Conservation (phyloP, 2,329 filamentous ascomycete species). For the Arthrocladium fulminans region DNA sequence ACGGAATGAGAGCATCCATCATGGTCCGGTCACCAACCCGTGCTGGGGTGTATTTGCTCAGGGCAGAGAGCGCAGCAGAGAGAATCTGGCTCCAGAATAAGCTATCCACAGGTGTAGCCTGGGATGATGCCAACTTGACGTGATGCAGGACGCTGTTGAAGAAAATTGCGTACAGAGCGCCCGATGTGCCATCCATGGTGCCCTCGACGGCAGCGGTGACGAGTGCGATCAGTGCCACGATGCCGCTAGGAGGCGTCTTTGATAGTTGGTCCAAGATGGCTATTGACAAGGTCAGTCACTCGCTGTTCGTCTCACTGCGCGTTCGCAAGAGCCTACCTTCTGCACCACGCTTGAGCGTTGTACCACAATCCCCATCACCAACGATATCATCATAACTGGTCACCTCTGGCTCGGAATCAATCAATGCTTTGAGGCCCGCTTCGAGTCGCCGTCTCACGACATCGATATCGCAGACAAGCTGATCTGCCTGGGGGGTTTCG, state of each 20-base stretch:
- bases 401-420: conserved; percentile 51
- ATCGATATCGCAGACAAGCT: conserved; percentile 42
- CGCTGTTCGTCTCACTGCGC: conserved; percentile 40
- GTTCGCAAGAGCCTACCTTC: conserved; percentile 25
- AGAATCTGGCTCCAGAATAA: neutral
- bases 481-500: neutral
- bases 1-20: conserved; percentile 11
- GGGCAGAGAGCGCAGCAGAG: neutral
- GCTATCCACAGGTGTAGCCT: neutral
- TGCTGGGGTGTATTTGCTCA: conserved; percentile 9
- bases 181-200: conserved; percentile 59
- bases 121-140: too few relatives aligned
- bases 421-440: conserved; percentile 43
- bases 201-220: conserved; percentile 50
- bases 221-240: neutral
- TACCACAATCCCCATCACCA: conserved; percentile 59
- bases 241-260: neutral
- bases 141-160: conserved; percentile 6
- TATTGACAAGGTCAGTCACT: neutral
- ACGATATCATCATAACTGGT: conserved; percentile 56
- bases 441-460: conserved; percentile 46
- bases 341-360: conserved; percentile 50
- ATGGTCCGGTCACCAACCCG: conserved; percentile 8
- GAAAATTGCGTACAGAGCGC: conserved; percentile 46
- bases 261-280: neutral